Evolutionary conservation across 176 grass and related monocot species (phyloP).

Genomic region (Puya raimondii): DNA sequence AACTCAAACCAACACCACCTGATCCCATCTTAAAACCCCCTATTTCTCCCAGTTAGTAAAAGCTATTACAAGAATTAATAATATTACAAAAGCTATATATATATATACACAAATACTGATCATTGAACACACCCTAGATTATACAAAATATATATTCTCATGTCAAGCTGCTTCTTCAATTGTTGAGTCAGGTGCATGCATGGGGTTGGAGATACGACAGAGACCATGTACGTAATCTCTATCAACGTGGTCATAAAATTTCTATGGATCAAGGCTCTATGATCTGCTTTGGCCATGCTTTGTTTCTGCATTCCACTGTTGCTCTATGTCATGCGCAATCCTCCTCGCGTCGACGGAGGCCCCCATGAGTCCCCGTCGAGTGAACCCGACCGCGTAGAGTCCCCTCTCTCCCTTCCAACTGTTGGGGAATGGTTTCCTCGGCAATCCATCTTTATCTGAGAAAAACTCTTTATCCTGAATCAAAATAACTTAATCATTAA

Average conservation of each 20-base stretch:
- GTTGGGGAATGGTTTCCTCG: conserved; percentile 67
- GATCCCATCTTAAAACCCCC: neutral
- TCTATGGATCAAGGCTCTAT: too few species aligned
- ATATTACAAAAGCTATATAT: too few species aligned
- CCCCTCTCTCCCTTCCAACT: conserved; percentile 76
- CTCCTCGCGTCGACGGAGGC: conserved; percentile 51
- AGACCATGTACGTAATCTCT: too few species aligned
- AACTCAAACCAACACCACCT: neutral
- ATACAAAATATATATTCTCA: neutral
- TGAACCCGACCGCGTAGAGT: conserved; percentile 78
- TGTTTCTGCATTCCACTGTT: conserved; percentile 28
- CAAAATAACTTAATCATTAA: conserved; percentile 5
- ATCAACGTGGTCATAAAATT: too few species aligned
- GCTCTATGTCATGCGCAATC: conserved; percentile 76
- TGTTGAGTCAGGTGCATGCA: neutral
- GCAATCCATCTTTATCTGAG: conserved; percentile 77
- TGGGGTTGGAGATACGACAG: too few species aligned
- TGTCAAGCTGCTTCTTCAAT: neutral
- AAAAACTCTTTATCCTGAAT: conserved; percentile 70
- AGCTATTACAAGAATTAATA: too few species aligned
- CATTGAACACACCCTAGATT: too few species aligned
- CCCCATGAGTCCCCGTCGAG: conserved; percentile 67
- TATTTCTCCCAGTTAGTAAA: too few species aligned
- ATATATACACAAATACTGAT: too few species aligned
- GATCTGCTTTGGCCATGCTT: conserved; percentile 7